These are phyloP conservation scores for Aspergillus tanneri DNA, from an alignment of 2,329 filamentous ascomycete species.

Conservation along the genomic window DNA sequence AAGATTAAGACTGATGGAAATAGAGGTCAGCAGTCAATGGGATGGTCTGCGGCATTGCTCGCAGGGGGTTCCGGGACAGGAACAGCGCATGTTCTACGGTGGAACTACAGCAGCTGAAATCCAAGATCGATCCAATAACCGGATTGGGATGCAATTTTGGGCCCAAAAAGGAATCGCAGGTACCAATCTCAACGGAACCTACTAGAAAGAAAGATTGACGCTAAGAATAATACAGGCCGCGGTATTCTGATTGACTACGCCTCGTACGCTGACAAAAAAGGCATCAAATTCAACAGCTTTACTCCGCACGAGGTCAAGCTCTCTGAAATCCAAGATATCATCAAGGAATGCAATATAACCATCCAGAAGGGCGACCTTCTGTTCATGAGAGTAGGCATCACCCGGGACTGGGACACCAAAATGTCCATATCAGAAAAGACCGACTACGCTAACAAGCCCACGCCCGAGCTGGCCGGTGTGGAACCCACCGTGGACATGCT, in stretches of 20 bases:
- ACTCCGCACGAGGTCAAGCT: slow-evolving; percentile 42
- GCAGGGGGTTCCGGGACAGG: slow-evolving; percentile 38
- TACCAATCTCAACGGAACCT: slow-evolving; percentile 9
- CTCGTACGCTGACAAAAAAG: slow-evolving; percentile 44
- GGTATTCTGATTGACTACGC: slow-evolving; percentile 55
- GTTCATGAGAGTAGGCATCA: slow-evolving; percentile 48
- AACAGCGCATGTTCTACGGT: slow-evolving; percentile 51
- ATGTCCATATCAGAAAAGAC: too few species aligned
- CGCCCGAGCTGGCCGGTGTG: background rate
- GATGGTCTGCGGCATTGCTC: slow-evolving; percentile 54
- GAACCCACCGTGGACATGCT: background rate
- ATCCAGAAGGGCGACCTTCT: slow-evolving; percentile 55
- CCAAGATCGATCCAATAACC: slow-evolving; percentile 42
- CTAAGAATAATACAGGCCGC: slow-evolving; percentile 43
- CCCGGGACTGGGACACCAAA: slow-evolving; percentile 45
- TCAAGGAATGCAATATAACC: slow-evolving; percentile 43
- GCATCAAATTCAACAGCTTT: slow-evolving; percentile 44
- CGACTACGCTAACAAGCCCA: too few species aligned
- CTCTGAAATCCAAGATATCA: slow-evolving; percentile 40
- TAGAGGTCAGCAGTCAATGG: slow-evolving; percentile 48
- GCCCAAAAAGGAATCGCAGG: slow-evolving; percentile 49
- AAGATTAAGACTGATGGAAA: background rate
- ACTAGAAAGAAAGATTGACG: background rate
- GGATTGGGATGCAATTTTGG: slow-evolving; percentile 53
- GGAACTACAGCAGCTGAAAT: slow-evolving; percentile 51